Base-by-base conservation (phyloP, 805 yeast genomes). In the Scheffersomyces amazonensis region DNA sequence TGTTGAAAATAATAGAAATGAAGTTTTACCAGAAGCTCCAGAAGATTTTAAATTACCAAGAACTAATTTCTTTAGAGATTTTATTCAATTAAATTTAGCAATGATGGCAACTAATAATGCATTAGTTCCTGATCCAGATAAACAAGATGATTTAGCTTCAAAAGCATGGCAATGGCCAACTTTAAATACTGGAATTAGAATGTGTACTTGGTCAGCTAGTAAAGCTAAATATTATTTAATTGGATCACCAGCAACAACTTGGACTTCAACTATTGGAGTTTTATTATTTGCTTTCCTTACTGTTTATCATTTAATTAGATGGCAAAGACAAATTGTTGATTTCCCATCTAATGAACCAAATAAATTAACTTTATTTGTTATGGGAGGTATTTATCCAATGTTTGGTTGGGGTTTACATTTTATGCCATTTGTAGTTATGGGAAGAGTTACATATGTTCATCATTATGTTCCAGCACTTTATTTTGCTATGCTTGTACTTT, bases 381-480 rank as follows among this genome's bases (percentile, higher is more conserved):
- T 83, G 64, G 85, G 86, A 28, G 96, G 95, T 38, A 54, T 85
- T 23, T 79, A 86, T 51, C 96, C 98, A 18, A 83, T 90, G 67
- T 55, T 87, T 30, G 96, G 96, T 9, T 91, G 97, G 97, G 73
- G 80, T 31, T 71, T 88, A 53, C 97, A 91, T 64, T 91, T 72
- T 63, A 56, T 86, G 53, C 98, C 99, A 23, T 91, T 91, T 64
- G 78, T 84, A 22, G 64, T 88, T 42, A 91, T 91, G 99, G 89
- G 95, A 10, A 85, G 99, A 71, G 97, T 93, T 40, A 89, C 96
- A 2, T 91, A 93, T 60, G 93, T 91, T 23, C 99, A 91, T 65
- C 99, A 91, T 62, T 91, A 91, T 63, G 78, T 89, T 49, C 99
- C 99, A 11, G 96, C 98, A 1, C 74, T 90, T 46, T 91, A 86